Evolutionary conservation across 805 yeast species (phyloP).

Genomic region (Candida hispaniensis): DNA sequence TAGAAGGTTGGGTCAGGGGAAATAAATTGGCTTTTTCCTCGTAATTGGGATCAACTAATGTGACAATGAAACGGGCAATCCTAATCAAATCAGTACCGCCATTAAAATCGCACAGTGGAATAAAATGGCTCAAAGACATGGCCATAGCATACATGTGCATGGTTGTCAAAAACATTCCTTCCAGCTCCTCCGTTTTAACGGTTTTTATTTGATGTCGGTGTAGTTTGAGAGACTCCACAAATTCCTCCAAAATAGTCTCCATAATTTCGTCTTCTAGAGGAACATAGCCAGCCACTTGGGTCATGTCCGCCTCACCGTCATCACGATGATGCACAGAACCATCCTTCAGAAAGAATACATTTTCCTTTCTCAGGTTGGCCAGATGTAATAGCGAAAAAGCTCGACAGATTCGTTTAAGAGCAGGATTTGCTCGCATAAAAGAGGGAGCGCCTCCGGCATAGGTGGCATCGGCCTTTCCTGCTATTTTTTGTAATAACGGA

Average conservation of each 20-base stretch:
- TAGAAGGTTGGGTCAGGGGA: not conserved
- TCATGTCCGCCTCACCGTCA: not conserved
- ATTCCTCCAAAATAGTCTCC: conserved; percentile 1
- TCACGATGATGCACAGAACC: not conserved
- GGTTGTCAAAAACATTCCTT: not conserved
- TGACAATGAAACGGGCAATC: too few species aligned
- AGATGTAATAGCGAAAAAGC: too few species aligned
- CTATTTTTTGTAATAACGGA: too few species aligned
- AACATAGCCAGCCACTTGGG: conserved; percentile 1
- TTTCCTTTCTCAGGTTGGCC: too few species aligned
- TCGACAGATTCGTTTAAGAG: too few species aligned
- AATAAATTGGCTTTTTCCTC: too few species aligned
- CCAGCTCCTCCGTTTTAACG: not conserved
- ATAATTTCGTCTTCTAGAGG: conserved; percentile 2
- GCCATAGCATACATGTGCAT: conserved; percentile 3
- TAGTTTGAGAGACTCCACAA: not conserved
- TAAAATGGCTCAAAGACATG: conserved; percentile 5
- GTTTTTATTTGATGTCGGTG: not conserved
- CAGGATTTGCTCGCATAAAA: too few species aligned
- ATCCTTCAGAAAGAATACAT: not conserved
- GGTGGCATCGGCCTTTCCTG: too few species aligned
- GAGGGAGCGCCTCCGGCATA: too few species aligned
- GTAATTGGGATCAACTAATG: too few species aligned
- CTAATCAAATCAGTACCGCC: conserved; percentile 7
- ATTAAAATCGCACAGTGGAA: conserved; percentile 2